A percentile compares a stretch with the other conserved stretches of the same genome.
Evolutionary conservation across 257 asterid genomes (phyloP).

Genomic region (Solanum phureja): DNA sequence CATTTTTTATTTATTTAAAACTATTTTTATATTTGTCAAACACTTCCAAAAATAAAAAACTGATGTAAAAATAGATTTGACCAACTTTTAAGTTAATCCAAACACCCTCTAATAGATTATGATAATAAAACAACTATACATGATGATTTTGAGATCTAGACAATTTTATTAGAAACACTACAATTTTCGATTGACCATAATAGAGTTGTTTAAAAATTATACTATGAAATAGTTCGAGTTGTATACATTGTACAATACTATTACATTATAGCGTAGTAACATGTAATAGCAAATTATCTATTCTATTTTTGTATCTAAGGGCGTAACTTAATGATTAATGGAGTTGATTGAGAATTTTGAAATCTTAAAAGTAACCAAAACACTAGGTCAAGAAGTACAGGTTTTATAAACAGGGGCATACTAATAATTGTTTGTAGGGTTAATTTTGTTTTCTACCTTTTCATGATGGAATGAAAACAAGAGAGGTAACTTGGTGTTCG

Average conservation of each 20-base stretch:
- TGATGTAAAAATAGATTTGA: no score
- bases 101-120: no score
- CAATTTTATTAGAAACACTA: not conserved
- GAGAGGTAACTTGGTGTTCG: not conserved
- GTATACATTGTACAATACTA: not conserved
- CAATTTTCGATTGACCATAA: not conserved
- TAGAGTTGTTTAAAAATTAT: no score
- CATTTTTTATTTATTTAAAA: no score
- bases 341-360: not conserved
- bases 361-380: not conserved
- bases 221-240: not conserved
- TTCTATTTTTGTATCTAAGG: no score
- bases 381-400: not conserved
- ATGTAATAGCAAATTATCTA: not conserved
- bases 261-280: not conserved
- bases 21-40: no score
- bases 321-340: not conserved
- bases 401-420: not conserved
- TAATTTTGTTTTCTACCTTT: no score
- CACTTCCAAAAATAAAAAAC: no score
- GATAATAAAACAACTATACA: no score
- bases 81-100: not conserved
- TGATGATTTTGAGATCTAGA: not conserved
- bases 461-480: no score
- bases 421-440: no score